These are phyloP conservation scores for Fragaria iinumae DNA, from an alignment of 306 rosid species.

Conservation along the genomic window DNA sequence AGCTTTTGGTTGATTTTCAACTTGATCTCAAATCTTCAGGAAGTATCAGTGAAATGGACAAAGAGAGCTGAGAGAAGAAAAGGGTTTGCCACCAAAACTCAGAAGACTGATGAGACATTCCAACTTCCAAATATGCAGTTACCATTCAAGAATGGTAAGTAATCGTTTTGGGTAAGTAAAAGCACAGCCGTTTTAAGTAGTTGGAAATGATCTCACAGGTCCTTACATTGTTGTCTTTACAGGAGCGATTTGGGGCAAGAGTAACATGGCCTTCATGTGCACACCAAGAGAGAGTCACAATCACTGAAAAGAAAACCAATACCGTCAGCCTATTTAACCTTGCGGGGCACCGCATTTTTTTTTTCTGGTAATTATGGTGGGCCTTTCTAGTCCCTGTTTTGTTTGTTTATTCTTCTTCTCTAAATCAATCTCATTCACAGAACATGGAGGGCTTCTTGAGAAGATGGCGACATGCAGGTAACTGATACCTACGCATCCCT, in stretches of 20 bases:
- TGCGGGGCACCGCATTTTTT: constrained; percentile 32
- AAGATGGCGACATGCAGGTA: constrained; percentile 29
- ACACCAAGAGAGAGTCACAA: constrained; percentile 53
- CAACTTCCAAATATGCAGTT: constrained; percentile 23
- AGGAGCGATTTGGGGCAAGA: constrained; percentile 59
- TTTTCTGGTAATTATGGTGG: constrained; percentile 40
- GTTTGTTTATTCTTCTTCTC: constrained; percentile 27
- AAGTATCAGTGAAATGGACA: constrained; percentile 12
- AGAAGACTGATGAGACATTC: constrained; percentile 16
- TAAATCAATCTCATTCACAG: constrained; percentile 58
- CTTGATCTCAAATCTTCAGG: constrained; percentile 15
- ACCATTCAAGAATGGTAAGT: neutral
- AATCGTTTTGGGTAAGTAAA: constrained; percentile 17
- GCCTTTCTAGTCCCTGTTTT: constrained; percentile 41
- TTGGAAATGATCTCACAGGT: constrained; percentile 41
- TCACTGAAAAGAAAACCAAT: constrained; percentile 46
- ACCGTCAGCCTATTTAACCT: constrained; percentile 37
- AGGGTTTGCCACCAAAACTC: neutral
- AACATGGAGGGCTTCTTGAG: constrained; percentile 47
- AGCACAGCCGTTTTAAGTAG: constrained; percentile 32
- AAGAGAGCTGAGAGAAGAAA: constrained; percentile 11
- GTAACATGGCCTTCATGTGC: constrained; percentile 99
- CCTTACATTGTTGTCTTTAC: constrained; percentile 38
- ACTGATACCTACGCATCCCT: neutral
- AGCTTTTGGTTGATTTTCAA: neutral